These are phyloP conservation scores for Saccharomycopsis lassenensis DNA, from an alignment of 805 yeast species.

Conservation along the genomic window DNA sequence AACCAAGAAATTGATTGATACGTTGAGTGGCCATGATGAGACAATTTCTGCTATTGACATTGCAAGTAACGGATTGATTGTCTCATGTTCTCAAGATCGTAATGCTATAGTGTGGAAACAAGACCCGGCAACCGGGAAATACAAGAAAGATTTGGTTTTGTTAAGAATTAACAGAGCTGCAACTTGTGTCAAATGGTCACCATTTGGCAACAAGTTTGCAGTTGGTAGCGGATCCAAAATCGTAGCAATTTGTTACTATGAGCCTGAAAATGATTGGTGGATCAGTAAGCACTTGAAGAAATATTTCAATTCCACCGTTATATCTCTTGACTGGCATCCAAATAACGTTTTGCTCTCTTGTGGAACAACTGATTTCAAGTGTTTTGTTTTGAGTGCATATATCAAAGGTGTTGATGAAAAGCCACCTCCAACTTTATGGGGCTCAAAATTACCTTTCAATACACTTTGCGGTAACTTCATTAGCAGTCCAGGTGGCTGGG, in stretches of 20 bases:
- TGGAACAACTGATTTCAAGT: constrained; percentile 92
- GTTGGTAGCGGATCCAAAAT: constrained; percentile 94
- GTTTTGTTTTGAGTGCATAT: constrained; percentile 79
- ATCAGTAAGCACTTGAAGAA: constrained; percentile 93
- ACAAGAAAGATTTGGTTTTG: constrained; percentile 83
- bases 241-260: constrained; percentile 93
- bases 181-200: constrained; percentile 90
- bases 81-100: constrained; percentile 96
- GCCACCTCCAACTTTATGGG: constrained; percentile 83
- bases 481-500: constrained; percentile 72
- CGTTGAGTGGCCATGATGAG: constrained; percentile 79
- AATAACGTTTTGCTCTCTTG: constrained; percentile 79
- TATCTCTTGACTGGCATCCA: constrained; percentile 85
- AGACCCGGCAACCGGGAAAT: constrained; percentile 46
- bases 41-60: constrained; percentile 92
- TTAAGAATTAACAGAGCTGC: constrained; percentile 93
- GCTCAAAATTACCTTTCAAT: constrained; percentile 88
- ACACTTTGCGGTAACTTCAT: constrained; percentile 76
- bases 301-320: constrained; percentile 81
- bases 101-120: constrained; percentile 96
- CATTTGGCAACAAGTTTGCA: constrained; percentile 89
- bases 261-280: constrained; percentile 98
- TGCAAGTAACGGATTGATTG: constrained; percentile 77
- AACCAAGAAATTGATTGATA: constrained; percentile 43
- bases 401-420: constrained; percentile 81